phyloP scores from a whole-genome alignment of 2,329 filamentous ascomycete genomes.

The Colletotrichum ledebouriae region DNA sequence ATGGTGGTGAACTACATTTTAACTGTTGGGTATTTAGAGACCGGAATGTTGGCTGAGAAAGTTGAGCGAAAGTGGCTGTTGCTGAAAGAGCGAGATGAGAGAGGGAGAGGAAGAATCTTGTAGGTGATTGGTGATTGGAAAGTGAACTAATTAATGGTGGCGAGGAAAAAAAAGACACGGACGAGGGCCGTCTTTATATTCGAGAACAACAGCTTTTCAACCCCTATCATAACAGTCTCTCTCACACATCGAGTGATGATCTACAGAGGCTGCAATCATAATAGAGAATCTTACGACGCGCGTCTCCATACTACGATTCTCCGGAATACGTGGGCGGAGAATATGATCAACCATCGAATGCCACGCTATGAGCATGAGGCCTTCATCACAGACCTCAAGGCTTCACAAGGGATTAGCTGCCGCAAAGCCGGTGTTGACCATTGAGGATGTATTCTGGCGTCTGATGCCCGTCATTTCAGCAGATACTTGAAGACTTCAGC shows the following conservation, averaged over 20 bases:
- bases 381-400: conserved; percentile 4
- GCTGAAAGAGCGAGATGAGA: conserved; percentile 18
- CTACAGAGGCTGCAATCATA: neutral
- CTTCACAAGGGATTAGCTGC: neutral
- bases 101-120: conserved; percentile 20
- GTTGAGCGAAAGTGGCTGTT: conserved; percentile 8
- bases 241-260: neutral
- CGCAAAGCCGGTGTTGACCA: neutral
- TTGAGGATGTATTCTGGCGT: neutral
- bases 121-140: conserved; percentile 5
- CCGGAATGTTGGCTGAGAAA: neutral
- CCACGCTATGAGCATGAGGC: neutral
- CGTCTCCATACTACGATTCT: conserved; percentile 3
- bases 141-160: conserved; percentile 25
- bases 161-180: conserved; percentile 5
- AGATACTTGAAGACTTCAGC: conserved; percentile 3
- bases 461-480: neutral
- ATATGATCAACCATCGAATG: conserved; percentile 19
- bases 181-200: conserved; percentile 11
- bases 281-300: conserved; percentile 15
- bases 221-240: neutral
- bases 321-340: conserved; percentile 5
- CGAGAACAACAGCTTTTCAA: neutral
- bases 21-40: conserved; percentile 8
- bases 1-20: conserved; percentile 36